These are phyloP conservation scores for Boletus bicolor DNA, from an alignment of 768 basidiomycete species.

Conservation along the genomic window DNA sequence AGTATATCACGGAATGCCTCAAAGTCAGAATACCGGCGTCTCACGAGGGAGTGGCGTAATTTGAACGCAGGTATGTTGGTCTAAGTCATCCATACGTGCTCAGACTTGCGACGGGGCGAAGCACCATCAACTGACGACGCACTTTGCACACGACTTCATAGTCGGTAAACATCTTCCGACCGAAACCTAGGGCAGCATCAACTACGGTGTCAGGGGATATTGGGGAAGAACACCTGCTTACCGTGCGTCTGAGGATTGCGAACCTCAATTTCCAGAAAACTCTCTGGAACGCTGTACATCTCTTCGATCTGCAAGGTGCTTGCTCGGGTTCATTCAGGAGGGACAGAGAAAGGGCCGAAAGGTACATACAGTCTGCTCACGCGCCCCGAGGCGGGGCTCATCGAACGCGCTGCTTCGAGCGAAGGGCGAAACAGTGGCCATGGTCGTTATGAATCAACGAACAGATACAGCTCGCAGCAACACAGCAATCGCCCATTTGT, in stretches of 20 bases:
- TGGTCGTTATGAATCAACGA: slow-evolving; percentile 25
- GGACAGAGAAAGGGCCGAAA: slow-evolving; percentile 1
- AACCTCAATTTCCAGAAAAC: slow-evolving; percentile 96
- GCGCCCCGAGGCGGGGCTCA: slow-evolving; percentile 44
- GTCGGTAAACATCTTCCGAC: slow-evolving; percentile 99
- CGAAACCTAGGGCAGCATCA: slow-evolving; percentile 56
- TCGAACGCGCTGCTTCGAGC: slow-evolving; percentile 60
- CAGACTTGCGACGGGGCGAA: slow-evolving; percentile 3
- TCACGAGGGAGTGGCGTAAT: slow-evolving; percentile 85
- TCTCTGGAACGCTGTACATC: slow-evolving; percentile 97
- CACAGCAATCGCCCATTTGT: slow-evolving; percentile 19
- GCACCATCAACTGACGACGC: background rate
- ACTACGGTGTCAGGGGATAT: background rate
- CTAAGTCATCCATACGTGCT: slow-evolving; percentile 37
- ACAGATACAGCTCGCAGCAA: slow-evolving; percentile 15
- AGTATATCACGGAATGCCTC: slow-evolving; percentile 98
- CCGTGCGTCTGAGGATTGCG: slow-evolving; percentile 97
- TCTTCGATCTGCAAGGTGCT: slow-evolving; percentile 75
- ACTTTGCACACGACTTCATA: slow-evolving; percentile 99
- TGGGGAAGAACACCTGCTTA: slow-evolving; percentile 23
- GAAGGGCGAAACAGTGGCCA: slow-evolving; percentile 50
- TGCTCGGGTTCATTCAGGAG: slow-evolving; percentile 33
- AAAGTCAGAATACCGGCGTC: slow-evolving; percentile 88
- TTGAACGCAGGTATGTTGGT: slow-evolving; percentile 99
- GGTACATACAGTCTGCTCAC: slow-evolving; percentile 55